A percentile compares a stretch with the other conserved stretches of the same genome.
These are phyloP conservation scores for Aureobasidium sp. DNA, from an alignment of 2,329 filamentous ascomycete species.

Conservation along the genomic window DNA sequence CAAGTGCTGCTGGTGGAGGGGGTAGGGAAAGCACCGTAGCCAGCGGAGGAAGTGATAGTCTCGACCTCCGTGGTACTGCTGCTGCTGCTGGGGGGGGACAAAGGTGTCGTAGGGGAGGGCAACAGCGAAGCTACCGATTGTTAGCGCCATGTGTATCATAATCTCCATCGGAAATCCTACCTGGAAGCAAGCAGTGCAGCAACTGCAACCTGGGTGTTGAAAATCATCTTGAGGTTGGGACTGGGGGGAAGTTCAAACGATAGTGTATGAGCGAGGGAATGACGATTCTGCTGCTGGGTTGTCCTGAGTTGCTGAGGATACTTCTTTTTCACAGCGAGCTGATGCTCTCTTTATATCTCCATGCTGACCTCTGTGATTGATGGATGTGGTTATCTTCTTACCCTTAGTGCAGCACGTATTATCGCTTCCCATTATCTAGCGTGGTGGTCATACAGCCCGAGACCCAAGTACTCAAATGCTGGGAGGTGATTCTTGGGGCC, in stretches of 20 bases:
- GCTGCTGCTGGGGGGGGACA: neutral
- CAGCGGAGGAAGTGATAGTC: neutral
- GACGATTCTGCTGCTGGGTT: neutral
- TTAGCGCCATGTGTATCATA: neutral
- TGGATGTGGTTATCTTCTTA: neutral
- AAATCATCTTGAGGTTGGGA: conserved; percentile 7
- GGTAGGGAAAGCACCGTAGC: neutral
- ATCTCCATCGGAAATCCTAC: neutral
- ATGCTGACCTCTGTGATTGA: too few relatives aligned
- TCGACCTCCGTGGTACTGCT: neutral
- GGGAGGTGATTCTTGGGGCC: neutral
- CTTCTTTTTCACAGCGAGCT: neutral
- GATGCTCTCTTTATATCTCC: conserved; percentile 1
- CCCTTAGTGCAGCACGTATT: neutral
- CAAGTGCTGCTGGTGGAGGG: neutral
- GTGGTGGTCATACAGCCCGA: neutral
- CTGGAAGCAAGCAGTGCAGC: conserved; percentile 6
- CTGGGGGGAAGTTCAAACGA: neutral
- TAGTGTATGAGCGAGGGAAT: neutral
- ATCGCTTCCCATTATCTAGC: conserved; percentile 3
- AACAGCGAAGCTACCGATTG: neutral
- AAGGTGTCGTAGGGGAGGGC: conserved; percentile 1
- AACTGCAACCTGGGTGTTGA: conserved; percentile 9
- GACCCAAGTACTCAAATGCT: neutral
- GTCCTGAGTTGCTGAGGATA: neutral